Conservation (phyloP, 192 early-diverging fungal genomes). For the Thamnidium elegans region DNA sequence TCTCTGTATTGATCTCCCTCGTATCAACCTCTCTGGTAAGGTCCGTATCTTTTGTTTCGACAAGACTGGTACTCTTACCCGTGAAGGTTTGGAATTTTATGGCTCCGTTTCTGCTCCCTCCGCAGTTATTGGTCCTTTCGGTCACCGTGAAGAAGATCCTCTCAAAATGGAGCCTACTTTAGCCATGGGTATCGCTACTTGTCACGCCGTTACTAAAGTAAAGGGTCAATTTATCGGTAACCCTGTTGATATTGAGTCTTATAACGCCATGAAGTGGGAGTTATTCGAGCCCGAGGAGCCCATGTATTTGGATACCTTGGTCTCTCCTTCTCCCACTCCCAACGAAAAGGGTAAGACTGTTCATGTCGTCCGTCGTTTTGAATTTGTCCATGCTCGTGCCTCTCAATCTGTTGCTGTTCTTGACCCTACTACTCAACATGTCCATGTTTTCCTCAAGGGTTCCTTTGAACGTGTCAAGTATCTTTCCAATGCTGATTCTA, state of each 20-base stretch:
- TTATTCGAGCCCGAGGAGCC: slow-evolving; percentile 29
- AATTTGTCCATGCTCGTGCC: slow-evolving; percentile 76
- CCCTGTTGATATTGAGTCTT: slow-evolving; percentile 79
- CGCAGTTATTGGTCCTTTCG: slow-evolving; percentile 18
- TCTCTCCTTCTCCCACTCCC: slow-evolving; percentile 35
- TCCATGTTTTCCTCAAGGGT: slow-evolving; percentile 73
- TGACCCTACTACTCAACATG: slow-evolving; percentile 49
- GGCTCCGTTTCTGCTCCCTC: slow-evolving; percentile 35
- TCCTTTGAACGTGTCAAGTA: slow-evolving; percentile 72
- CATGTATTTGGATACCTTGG: slow-evolving; percentile 48
- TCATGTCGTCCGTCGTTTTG: slow-evolving; percentile 67
- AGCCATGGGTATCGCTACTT: slow-evolving; percentile 52
- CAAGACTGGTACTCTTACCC: slow-evolving; percentile 78
- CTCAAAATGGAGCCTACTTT: slow-evolving; percentile 27
- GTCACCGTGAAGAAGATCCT: slow-evolving; percentile 27
- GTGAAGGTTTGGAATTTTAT: slow-evolving; percentile 67
- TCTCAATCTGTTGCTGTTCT: slow-evolving; percentile 71
- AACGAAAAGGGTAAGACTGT: slow-evolving; percentile 33
- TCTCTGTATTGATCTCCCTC: slow-evolving; percentile 67
- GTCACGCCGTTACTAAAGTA: slow-evolving; percentile 63
- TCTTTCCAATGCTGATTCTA: slow-evolving; percentile 39
- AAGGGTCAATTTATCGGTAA: slow-evolving; percentile 63
- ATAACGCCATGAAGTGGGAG: slow-evolving; percentile 57
- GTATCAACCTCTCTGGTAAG: slow-evolving; percentile 74
- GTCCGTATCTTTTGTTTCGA: slow-evolving; percentile 77